Percentiles rank a stretch among this genome's conserved stretches.
phyloP scores from a whole-genome alignment of 306 rosid genomes.

The Purshia tridentata region DNA sequence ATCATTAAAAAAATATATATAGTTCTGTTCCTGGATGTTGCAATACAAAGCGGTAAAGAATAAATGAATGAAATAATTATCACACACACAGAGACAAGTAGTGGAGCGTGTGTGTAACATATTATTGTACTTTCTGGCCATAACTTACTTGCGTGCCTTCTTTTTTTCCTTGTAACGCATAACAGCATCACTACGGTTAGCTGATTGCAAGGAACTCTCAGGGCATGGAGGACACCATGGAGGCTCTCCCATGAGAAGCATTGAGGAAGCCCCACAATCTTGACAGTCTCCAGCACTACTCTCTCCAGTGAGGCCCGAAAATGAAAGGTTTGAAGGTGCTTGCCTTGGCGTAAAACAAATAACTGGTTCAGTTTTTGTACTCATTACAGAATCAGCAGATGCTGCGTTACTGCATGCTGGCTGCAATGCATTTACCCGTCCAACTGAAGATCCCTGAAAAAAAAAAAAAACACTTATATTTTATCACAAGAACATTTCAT shows the following conservation, averaged over 20 bases:
- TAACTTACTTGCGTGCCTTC: slow-evolving; percentile 75
- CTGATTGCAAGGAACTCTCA: slow-evolving; percentile 66
- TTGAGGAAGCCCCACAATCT: slow-evolving; percentile 85
- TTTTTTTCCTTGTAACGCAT: slow-evolving; percentile 97
- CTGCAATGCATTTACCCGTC: slow-evolving; percentile 42
- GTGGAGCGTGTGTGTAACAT: background rate
- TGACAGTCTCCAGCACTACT: slow-evolving; percentile 67
- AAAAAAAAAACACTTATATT: slow-evolving; percentile 1
- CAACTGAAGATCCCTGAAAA: slow-evolving; percentile 58
- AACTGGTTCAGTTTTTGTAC: slow-evolving; percentile 78
- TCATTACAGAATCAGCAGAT: slow-evolving; percentile 76
- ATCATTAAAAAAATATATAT: background rate
- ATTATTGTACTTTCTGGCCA: background rate
- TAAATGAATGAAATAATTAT: background rate
- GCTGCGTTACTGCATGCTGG: slow-evolving; percentile 78
- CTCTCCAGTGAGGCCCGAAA: slow-evolving; percentile 73
- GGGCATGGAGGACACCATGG: slow-evolving; percentile 84
- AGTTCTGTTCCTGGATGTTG: background rate
- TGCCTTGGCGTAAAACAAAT: slow-evolving; percentile 49
- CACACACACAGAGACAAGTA: background rate
- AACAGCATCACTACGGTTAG: slow-evolving; percentile 84
- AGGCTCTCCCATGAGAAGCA: slow-evolving; percentile 85
- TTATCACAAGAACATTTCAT: background rate
- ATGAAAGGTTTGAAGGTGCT: slow-evolving; percentile 67
- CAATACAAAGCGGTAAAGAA: slow-evolving; percentile 2